Conservation (phyloP, 768 basidiomycete genomes). For the Mycena galopus region DNA sequence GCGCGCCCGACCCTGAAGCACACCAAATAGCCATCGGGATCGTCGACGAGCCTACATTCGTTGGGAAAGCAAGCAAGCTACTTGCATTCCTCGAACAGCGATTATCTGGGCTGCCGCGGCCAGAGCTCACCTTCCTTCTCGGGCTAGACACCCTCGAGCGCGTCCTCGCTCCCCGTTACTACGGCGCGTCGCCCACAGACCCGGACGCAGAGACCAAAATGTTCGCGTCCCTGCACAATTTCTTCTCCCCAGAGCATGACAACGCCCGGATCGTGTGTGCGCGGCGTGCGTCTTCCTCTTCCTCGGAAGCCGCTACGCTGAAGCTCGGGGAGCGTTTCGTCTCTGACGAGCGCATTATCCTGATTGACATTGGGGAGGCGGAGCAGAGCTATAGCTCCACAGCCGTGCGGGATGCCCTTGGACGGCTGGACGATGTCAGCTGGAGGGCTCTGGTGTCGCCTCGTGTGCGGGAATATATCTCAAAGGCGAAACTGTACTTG, state of each 20-base stretch:
- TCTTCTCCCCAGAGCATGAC: slow-evolving; percentile 70
- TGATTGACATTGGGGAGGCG: slow-evolving; percentile 72
- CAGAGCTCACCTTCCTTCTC: slow-evolving; percentile 77
- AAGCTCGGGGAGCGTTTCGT: slow-evolving; percentile 64
- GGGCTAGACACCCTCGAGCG: slow-evolving; percentile 91
- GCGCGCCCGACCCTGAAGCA: slow-evolving; percentile 35
- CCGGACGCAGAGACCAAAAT: slow-evolving; percentile 59
- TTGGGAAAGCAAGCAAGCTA: slow-evolving; percentile 79
- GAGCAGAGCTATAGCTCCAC: slow-evolving; percentile 45
- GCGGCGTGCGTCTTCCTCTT: slow-evolving; percentile 51
- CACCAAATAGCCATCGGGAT: slow-evolving; percentile 76
- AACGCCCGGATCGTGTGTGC: slow-evolving; percentile 78
- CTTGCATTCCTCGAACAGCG: slow-evolving; percentile 61
- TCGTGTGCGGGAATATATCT: slow-evolving; percentile 24
- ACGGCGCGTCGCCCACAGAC: slow-evolving; percentile 51
- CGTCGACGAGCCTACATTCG: slow-evolving; percentile 90
- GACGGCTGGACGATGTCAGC: slow-evolving; percentile 6
- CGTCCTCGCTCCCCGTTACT: slow-evolving; percentile 83
- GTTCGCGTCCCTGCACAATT: slow-evolving; percentile 64
- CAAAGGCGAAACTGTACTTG: slow-evolving; percentile 7
- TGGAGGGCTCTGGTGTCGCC: slow-evolving; percentile 25
- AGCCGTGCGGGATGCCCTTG: slow-evolving; percentile 22
- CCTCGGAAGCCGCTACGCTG: slow-evolving; percentile 37
- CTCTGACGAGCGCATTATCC: slow-evolving; percentile 60
- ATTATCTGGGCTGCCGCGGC: slow-evolving; percentile 42